Evolutionary conservation across 169 alveolate genomes (phyloP), one percentile per base, ranked within the genome.

Genomic region (Condylostoma magnum): DNA sequence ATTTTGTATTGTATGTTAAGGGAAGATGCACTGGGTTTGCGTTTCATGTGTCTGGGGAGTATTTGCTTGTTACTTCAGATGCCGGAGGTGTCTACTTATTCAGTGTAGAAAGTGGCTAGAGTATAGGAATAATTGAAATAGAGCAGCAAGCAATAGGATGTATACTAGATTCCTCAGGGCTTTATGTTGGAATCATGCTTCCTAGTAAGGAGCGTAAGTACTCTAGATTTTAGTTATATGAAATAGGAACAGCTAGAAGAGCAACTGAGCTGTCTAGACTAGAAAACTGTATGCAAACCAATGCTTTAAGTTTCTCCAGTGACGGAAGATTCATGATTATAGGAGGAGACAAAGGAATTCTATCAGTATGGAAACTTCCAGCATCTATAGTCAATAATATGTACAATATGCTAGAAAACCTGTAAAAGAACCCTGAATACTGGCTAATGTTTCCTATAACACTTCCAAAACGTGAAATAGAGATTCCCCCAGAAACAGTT

Each of bases 91-190:
- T 60, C 6, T 60, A n/a, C 30, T 22, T 60, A 15, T 60, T 37
- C 28, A 12, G 15, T n/a, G 56, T 60, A 1, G 34, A 60, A 2
- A 2, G 10, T 18, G 71, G 71, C 20, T n/a, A 60, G 22, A 38
- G 12, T n/a, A 18, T 34, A 15, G 71, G 71, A 25, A 55, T 60
- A 1, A 60, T 60, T 15, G 6, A 12, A 33, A 60, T 31, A 8
- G 71, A 60, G 20, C 10, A 15, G 33, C n/a, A 33, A 2, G n/a
- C 57, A 6, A 36, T 1, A 36, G 71, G 71, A 0, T 60, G 71
- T 25, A 15, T 60, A n/a, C n/a, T 10, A 18, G 71, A 60, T 31
- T 55, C 71, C 0, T 60, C 71, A n/a, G 71, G 71, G 18, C 58
- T 60, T n/a, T 60, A 55, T 25, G 20, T 55, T 10, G n/a, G n/a